These are phyloP conservation scores for Hyparrhenia diplandra DNA, from an alignment of 176 grass and related monocot species.

Conservation along the genomic window DNA sequence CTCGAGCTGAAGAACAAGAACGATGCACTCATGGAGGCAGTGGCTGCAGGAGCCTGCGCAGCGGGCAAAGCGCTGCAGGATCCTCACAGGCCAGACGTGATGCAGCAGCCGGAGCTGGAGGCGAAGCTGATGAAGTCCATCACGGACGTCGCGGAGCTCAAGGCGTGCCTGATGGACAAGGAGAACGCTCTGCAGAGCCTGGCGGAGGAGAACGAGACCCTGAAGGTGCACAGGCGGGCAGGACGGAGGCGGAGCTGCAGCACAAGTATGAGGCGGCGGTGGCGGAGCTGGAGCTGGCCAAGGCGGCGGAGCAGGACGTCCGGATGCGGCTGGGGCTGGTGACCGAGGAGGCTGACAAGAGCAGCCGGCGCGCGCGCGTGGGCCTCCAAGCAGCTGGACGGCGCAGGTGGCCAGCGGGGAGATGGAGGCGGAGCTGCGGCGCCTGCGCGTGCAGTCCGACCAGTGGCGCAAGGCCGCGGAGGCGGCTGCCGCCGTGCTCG, in stretches of 20 bases:
- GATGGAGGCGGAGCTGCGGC: slow-evolving; percentile 71
- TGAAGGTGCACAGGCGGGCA: slow-evolving; percentile 40
- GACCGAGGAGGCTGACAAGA: slow-evolving; percentile 86
- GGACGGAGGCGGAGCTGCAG: slow-evolving; percentile 28
- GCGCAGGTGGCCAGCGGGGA: slow-evolving; percentile 44
- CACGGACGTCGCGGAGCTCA: slow-evolving; percentile 45
- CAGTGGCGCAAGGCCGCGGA: slow-evolving; percentile 98
- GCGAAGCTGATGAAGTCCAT: slow-evolving; percentile 65
- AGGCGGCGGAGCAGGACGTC: slow-evolving; percentile 71
- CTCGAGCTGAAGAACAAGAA: slow-evolving; percentile 48
- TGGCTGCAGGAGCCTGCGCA: neutral
- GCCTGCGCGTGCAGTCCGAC: slow-evolving; percentile 82
- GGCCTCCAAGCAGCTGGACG: slow-evolving; percentile 68
- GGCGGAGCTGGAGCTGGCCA: slow-evolving; percentile 85
- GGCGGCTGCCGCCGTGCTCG: slow-evolving; percentile 54
- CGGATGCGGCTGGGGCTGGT: slow-evolving; percentile 64
- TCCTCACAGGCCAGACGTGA: slow-evolving; percentile 14
- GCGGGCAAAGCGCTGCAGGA: slow-evolving; percentile 35
- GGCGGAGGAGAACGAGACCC: slow-evolving; percentile 63
- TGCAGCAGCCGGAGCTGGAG: slow-evolving; percentile 56
- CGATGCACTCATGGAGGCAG: slow-evolving; percentile 37
- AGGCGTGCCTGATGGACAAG: slow-evolving; percentile 77
- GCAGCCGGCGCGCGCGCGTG: slow-evolving; percentile 56
- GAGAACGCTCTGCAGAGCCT: slow-evolving; percentile 80
- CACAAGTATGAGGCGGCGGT: slow-evolving; percentile 39